Base-by-base conservation (phyloP, 2,329 filamentous ascomycete genomes). In the Arthrinium phaeospermum region DNA sequence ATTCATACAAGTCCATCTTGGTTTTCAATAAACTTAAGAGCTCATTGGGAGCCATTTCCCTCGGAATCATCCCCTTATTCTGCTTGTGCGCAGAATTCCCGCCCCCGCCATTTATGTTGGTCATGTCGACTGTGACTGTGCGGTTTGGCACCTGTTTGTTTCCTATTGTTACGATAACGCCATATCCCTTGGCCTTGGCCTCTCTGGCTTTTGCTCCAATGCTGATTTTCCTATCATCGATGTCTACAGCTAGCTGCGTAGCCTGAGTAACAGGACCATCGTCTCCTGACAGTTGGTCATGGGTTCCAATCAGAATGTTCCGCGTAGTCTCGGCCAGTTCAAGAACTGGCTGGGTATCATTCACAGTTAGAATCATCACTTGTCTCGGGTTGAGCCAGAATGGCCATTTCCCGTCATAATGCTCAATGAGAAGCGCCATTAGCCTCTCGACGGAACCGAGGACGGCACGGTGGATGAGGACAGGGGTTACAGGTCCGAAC, bases 371-470 rank as follows among this genome's bases (percentile, higher is more conserved):
- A 71, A 97, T 88, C 67, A 92, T 90, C 57, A 90, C 91, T 79
- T 96, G 95, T 7, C 91, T 89, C 0, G 94, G 94, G 71, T 93
- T 95, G 13, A 97, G 86, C 95, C 94, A 97, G 80, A 97, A 96
- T 4, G 94, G 94, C 90, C 94, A 97, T 72, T 88, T 89, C 22
- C 93, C 93, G 72, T 92, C 87, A 77, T 95, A 94, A 75, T 94
- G 92, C 82, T 97, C 95, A 71, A 96, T 95, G 53, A 97, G 83
- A 19, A 97, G 86, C 4, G 94, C 94, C 88, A 97, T 92, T 74
- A 97, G 90, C 67, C 95, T 89, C 82, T 97, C 94, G 6, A 97
- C 88, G 0, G 93, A 96, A 22, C 94, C 94, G 70, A 97, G 87
- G 47, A 97, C 92, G 19, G 95, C 94, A 69, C 94, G 90, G 80